Evolutionary conservation across 176 grass and related monocot species (phyloP), one percentile per base, ranked within the genome.

Genomic region (Eragrostis curvula): DNA sequence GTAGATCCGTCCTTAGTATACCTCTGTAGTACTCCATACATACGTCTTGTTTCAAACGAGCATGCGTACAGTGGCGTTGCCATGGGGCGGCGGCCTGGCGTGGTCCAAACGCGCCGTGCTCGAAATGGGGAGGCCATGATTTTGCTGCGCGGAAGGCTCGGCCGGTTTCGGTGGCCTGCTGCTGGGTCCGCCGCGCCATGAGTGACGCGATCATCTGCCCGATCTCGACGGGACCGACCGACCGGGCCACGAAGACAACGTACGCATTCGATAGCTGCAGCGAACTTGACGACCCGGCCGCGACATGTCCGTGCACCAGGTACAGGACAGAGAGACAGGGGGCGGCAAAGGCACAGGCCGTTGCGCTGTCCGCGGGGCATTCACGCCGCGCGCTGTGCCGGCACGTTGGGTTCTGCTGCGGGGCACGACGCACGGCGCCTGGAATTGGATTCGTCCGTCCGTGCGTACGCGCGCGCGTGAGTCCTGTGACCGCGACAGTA

Each of bases 71-170:
- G n/a, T n/a, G n/a, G 32, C 32, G 32, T 2, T 2, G 3, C 32
- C 32, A 36, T 36, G 32, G 73, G 36, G 53, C 76, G 59, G 44
- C 32, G 17, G 43, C 21, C n/a, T 32, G 45, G 8, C 82, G 53
- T 85, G 77, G 77, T 81, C 87, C 58, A 73, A 3, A 17, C 58
- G 36, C 45, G 36, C 39, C 63, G 71, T 85, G 82, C 71, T 75
- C 18, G 24, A 77, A 89, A 71, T 77, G 78, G 71, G 45, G 55
- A 46, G 71, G 71, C 70, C 82, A 81, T 85, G 82, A 89, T 81
- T 85, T 55, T 8, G 77, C 40, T 64, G 36, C 46, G 56, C 77
- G 8, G 55, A 77, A 89, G 85, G 87, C 41, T 63, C 56, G 25
- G 55, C 24, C 57, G 63, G 51, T 56, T 61, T 85, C 32, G 63